phyloP scores from a whole-genome alignment of 192 early-diverging fungal genomes.

The Linnemannia zychae region DNA sequence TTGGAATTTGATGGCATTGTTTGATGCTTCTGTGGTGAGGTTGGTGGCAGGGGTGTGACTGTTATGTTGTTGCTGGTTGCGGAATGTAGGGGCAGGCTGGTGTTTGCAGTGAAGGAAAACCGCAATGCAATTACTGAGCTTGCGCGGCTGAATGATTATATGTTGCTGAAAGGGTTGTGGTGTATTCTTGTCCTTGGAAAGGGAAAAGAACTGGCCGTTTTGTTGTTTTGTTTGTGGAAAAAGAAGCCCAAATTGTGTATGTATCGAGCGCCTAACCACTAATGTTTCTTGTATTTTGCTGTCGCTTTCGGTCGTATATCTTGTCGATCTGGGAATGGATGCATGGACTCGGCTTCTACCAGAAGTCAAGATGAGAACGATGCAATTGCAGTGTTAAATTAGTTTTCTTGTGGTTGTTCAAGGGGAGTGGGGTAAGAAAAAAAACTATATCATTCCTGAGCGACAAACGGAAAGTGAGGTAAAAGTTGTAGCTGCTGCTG shows the following conservation, averaged over 20 bases:
- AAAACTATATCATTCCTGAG: background rate
- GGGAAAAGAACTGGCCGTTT: background rate
- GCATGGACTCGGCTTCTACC: constrained; percentile 32
- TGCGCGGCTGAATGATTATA: background rate
- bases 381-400: background rate
- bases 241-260: background rate
- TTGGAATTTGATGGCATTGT: background rate
- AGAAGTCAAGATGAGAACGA: background rate
- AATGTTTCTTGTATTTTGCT: constrained; percentile 34
- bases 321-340: constrained; percentile 4
- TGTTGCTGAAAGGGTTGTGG: background rate
- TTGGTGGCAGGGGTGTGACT: background rate
- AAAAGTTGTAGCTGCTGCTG: background rate
- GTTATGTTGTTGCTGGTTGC: background rate
- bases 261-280: constrained; percentile 33
- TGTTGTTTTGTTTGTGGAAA: background rate
- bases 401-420: too few relatives aligned
- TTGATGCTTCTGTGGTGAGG: background rate
- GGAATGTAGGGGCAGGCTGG: background rate
- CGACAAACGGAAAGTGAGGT: background rate
- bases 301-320: constrained; percentile 26
- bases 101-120: background rate
- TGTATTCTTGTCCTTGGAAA: background rate
- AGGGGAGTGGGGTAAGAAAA: background rate
- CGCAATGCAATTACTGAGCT: background rate